Evolutionary conservation across 140 eudicot genomes (phyloP), one percentile per base, ranked within the genome.

Genomic region (Ambrosia hybrid): DNA sequence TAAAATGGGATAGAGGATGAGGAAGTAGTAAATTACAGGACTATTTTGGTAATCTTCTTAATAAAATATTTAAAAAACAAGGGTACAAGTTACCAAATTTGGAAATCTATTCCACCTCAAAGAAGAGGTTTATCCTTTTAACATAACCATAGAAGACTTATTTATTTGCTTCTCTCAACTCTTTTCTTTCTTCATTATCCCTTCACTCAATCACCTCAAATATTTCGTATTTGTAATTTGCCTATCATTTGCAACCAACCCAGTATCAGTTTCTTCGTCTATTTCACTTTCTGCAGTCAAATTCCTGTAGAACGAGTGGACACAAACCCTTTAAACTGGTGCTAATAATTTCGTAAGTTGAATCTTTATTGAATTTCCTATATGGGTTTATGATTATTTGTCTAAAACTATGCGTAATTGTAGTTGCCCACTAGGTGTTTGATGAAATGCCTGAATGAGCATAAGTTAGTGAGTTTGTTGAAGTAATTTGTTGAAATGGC

Each of bases 401-500:
- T 7, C 10, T 43, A 49, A 73, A 79, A 67, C 34, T 45, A 4
- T 67, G 39, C 33, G 26, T 49, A 49, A 4, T 58, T 59, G 12
- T 48, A 57, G 65, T 5, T 58, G 75, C 17, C 70, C 37, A 17
- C 65, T 3, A 73, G 58, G 52, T 67, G 71, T 73, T 79, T 73
- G 83, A 57, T 79, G 55, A 73, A 73, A 15, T 73, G 60, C 84
- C 73, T 60, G 71, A 73, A 51, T 79, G 79, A 49, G 73, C 14
- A 59, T 57, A 62, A 34, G 6, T 39, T 14, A 38, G 9, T 55
- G 45, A 5, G 5, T 59, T 57, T 73, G 53, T 58, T 10, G 51
- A 46, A n/a, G 16, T 72, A 10, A 39, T 5, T 51, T 38, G 71
- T 33, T 59, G 46, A 41, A 79, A 91, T 91, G 97, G 91, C 92